Conservation (phyloP, 2,329 filamentous ascomycete genomes). For the Colletotrichum camelliae region DNA sequence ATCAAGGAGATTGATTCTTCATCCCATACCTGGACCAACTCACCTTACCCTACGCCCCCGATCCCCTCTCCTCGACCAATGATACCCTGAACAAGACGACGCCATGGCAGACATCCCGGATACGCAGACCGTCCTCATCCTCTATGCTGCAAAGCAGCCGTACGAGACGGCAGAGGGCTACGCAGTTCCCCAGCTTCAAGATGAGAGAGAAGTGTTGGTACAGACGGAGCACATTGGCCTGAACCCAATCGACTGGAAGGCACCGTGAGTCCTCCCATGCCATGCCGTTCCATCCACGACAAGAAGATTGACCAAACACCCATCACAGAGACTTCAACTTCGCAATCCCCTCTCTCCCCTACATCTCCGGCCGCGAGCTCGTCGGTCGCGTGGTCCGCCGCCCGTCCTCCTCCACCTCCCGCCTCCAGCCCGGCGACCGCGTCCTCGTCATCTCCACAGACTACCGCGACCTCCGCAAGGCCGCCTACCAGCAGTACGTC, state of each 20-base stretch:
- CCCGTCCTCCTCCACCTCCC: slow-evolving; percentile 30
- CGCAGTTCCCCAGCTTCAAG: slow-evolving; percentile 43
- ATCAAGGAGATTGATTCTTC: not conserved
- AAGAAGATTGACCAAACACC: not conserved
- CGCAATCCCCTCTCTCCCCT: slow-evolving; percentile 70
- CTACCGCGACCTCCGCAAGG: slow-evolving; percentile 75
- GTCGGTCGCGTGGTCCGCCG: slow-evolving; percentile 63
- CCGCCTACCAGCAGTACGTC: slow-evolving; percentile 74
- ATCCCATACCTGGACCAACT: not conserved
- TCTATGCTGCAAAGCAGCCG: slow-evolving; percentile 54
- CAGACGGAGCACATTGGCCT: slow-evolving; percentile 69
- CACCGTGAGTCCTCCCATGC: slow-evolving; percentile 58
- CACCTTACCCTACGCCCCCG: not conserved
- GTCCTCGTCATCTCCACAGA: slow-evolving; percentile 74
- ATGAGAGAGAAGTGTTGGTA: slow-evolving; percentile 63
- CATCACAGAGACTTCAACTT: slow-evolving; percentile 69
- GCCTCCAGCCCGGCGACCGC: slow-evolving; percentile 60
- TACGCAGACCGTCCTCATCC: slow-evolving; percentile 52
- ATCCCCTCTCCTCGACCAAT: not conserved
- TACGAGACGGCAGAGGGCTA: slow-evolving; percentile 52
- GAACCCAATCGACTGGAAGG: slow-evolving; percentile 81
- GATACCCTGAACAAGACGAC: not conserved
- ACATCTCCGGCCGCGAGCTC: slow-evolving; percentile 73
- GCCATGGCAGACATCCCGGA: slow-evolving; percentile 15
- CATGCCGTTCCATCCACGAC: no score